A percentile compares a stretch with the other conserved stretches of the same genome.
phyloP scores from a whole-genome alignment of 331 rosid species.

The Erythrophleum ivorense region DNA sequence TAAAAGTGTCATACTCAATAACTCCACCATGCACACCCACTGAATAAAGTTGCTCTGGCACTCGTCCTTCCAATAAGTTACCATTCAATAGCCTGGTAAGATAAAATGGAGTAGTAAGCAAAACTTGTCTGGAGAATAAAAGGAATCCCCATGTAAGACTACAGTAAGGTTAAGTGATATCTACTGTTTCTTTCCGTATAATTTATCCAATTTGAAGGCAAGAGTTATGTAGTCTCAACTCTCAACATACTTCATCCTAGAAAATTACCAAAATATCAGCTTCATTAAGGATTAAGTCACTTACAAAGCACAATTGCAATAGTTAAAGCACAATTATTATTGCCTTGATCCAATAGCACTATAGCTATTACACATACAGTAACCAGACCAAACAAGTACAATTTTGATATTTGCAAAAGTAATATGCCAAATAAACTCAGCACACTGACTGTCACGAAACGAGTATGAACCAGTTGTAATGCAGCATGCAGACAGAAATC shows the following conservation, averaged over 20 bases:
- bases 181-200: neutral
- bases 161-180: neutral
- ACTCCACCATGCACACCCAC: conserved; percentile 95
- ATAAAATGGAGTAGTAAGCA: conserved; percentile 8
- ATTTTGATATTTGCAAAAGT: neutral
- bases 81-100: conserved; percentile 74
- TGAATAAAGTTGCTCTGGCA: conserved; percentile 87
- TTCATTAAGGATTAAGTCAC: neutral
- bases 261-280: neutral
- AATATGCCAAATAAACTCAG: neutral
- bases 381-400: conserved; percentile 21
- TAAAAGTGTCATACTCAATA: conserved; percentile 73
- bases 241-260: neutral
- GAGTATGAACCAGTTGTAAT: neutral
- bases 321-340: neutral
- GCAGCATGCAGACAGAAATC: neutral
- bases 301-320: neutral
- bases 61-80: conserved; percentile 88
- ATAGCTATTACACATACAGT: neutral
- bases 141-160: neutral
- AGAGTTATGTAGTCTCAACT: neutral
- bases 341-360: neutral
- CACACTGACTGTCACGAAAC: neutral
- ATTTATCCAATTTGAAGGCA: neutral
- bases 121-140: conserved; percentile 32